These are phyloP conservation scores for Aspergillus pseudoterreus DNA, from an alignment of 2,329 filamentous ascomycete genomes.

Conservation along the genomic window DNA sequence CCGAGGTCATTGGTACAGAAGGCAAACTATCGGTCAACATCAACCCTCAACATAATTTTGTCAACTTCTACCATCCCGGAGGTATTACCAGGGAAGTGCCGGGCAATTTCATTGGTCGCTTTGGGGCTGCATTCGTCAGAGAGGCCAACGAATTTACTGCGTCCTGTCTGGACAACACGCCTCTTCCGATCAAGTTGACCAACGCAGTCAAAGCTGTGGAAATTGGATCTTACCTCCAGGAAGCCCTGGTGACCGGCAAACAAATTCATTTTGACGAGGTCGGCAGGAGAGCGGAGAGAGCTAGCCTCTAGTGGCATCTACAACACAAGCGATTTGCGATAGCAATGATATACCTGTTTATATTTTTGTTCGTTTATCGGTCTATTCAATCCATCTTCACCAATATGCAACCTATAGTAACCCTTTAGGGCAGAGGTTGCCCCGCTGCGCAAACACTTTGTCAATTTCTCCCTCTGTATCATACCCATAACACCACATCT, in stretches of 20 bases:
- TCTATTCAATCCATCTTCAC: background rate
- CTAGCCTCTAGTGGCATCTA: conserved; percentile 17
- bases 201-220: conserved; percentile 56
- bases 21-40: conserved; percentile 62
- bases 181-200: conserved; percentile 54
- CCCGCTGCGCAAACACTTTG: conserved; percentile 19
- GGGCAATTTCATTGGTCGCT: conserved; percentile 59
- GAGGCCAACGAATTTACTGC: conserved; percentile 63
- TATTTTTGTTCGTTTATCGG: no score
- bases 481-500: conserved; percentile 49
- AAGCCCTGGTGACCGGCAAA: conserved; percentile 51
- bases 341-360: no score
- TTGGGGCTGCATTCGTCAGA: conserved; percentile 60
- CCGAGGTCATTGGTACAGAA: conserved; percentile 63
- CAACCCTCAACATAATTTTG: conserved; percentile 53
- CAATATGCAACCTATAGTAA: background rate
- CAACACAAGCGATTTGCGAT: background rate
- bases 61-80: conserved; percentile 52
- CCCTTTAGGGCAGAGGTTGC: background rate
- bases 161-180: conserved; percentile 53
- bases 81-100: conserved; percentile 60
- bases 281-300: conserved; percentile 44
- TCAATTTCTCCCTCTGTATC: conserved; percentile 41
- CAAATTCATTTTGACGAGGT: conserved; percentile 57
- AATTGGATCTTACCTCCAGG: conserved; percentile 57